Base-by-base conservation (phyloP, 2,329 filamentous ascomycete genomes). In the Sporothrix globosa region DNA sequence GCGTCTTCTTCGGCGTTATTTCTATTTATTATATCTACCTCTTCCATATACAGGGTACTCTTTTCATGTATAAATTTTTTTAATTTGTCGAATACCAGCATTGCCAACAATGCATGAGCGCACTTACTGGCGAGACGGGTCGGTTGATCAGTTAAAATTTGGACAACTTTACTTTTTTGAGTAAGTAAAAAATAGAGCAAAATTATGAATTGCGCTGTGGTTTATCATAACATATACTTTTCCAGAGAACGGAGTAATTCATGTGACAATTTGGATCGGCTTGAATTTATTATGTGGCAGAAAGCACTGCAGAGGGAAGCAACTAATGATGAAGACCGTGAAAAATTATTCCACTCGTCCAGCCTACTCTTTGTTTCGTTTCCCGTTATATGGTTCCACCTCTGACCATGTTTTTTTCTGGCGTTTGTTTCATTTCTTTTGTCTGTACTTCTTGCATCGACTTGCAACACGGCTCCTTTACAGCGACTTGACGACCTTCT, bases 401-500 rank as follows among this genome's bases (percentile, higher is more conserved):
- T 48, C 41, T 9, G 34, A 9, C 34, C 34, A 34, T 1, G 17
- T 44, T n/a, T 65, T 48, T 50, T 65, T 50, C 9, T 30, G 21
- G 50, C 61, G 9, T 50, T 34, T 48, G 17, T 50, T 61, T 48
- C 21, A 27, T 10, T 68, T 68, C 58, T 39, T 48, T 50, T 39
- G 52, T 46, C 5, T 53, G 14, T 17, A 3, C 10, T 4, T 14
- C 41, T 60, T 48, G 44, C 13, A n/a, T 27, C 24, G 1, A 17
- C 44, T 54, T 17, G 19, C 46, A 13, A 11, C 19, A 9, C 19
- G 24, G 52, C 19, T 30, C 27, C 65, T 14, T 52, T 65, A 69
- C 17, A 71, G 78, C 61, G 81, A 80, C 74, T 81, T 87, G 74
- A 89, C 86, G 74, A 93, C 83, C 84, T 91, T 92, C 84, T 96